Conservation (phyloP, 2,329 filamentous ascomycete species). For the Colletotrichum tropicale region DNA sequence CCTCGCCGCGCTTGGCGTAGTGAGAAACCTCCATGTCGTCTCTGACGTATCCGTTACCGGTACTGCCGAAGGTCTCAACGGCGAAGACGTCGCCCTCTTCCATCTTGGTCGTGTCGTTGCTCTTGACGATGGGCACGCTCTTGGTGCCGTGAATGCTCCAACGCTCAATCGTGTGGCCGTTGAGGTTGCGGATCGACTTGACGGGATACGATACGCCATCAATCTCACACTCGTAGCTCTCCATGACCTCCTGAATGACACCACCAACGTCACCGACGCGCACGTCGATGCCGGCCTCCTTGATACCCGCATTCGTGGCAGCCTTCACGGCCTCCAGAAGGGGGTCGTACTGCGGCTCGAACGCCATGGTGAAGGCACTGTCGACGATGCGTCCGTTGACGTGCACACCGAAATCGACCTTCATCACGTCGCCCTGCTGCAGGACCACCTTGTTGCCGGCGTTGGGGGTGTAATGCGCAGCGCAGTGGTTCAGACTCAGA, state of each 20-base stretch:
- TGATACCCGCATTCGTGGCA: constrained; percentile 78
- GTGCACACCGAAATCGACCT: constrained; percentile 83
- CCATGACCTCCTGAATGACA: constrained; percentile 77
- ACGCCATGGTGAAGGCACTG: constrained; percentile 80
- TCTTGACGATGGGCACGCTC: constrained; percentile 81
- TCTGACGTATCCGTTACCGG: constrained; percentile 76
- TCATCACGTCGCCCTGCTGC: constrained; percentile 77
- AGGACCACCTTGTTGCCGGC: constrained; percentile 82
- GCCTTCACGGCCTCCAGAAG: constrained; percentile 77
- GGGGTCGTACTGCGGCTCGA: constrained; percentile 77
- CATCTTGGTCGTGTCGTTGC: constrained; percentile 80
- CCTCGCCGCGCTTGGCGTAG: constrained; percentile 78
- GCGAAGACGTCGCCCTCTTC: constrained; percentile 84
- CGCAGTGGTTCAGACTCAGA: constrained; percentile 82
- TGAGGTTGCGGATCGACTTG: constrained; percentile 75
- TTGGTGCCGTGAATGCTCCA: constrained; percentile 82
- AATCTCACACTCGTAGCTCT: constrained; percentile 76
- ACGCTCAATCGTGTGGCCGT: constrained; percentile 77
- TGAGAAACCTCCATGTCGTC: constrained; percentile 87
- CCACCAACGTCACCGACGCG: constrained; percentile 75
- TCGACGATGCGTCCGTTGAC: constrained; percentile 82
- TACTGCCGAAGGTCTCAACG: constrained; percentile 84
- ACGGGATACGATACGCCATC: constrained; percentile 70
- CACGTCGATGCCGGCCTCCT: constrained; percentile 80
- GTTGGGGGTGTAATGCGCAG: constrained; percentile 88